phyloP scores from a whole-genome alignment of 1,139 yeast genomes.

The Pneumocystis murina region DNA sequence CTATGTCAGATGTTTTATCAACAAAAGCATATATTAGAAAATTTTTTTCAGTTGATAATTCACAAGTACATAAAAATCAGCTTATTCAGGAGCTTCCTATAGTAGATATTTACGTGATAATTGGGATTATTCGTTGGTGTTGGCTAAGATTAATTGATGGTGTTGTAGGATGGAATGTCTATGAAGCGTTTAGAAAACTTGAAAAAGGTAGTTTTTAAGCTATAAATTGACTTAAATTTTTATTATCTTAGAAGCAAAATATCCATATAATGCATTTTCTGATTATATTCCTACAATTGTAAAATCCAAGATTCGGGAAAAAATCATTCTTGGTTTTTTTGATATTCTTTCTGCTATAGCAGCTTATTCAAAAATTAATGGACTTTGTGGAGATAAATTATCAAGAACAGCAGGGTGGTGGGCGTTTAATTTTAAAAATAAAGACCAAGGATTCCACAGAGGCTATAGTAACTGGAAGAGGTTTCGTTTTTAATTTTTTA shows the following conservation, averaged over 20 bases:
- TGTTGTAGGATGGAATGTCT: slow-evolving; percentile 75
- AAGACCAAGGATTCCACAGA: background rate
- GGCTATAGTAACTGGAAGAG: background rate
- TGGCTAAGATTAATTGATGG: slow-evolving; percentile 76
- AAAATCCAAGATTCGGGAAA: slow-evolving; percentile 1
- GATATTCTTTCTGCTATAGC: slow-evolving; percentile 68
- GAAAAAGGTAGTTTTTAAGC: slow-evolving; percentile 34
- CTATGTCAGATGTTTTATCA: background rate
- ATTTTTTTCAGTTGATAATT: background rate
- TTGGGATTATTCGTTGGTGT: slow-evolving; percentile 20
- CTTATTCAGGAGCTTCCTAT: slow-evolving; percentile 20
- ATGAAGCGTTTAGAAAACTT: slow-evolving; percentile 48
- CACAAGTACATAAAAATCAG: slow-evolving; percentile 14
- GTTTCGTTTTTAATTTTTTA: background rate
- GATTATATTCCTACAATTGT: slow-evolving; percentile 8
- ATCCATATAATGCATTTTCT: slow-evolving; percentile 8
- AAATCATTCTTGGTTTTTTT: slow-evolving; percentile 73
- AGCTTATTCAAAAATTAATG: slow-evolving; percentile 67
- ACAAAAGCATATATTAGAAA: background rate
- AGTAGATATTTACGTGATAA: slow-evolving; percentile 21
- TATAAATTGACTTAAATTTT: background rate
- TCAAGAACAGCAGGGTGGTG: slow-evolving; percentile 74
- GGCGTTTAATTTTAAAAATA: slow-evolving; percentile 45
- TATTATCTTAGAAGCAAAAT: slow-evolving; percentile 6
- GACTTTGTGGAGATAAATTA: slow-evolving; percentile 64